Evolutionary conservation across 2,329 filamentous ascomycete species (phyloP).

Genomic region (Biscogniauxia marginata): DNA sequence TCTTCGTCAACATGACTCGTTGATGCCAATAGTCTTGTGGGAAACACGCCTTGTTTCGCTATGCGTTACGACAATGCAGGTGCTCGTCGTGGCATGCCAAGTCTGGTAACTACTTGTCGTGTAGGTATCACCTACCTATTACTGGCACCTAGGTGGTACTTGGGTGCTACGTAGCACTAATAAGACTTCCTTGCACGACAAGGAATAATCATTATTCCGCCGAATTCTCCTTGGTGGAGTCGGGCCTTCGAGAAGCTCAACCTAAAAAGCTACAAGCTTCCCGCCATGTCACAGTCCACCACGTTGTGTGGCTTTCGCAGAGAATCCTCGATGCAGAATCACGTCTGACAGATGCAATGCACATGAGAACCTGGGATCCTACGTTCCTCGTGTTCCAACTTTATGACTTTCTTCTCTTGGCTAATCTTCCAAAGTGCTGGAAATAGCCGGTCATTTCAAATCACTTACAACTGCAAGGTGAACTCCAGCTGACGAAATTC

Average conservation of each 20-base stretch:
- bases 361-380: neutral
- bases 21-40: too few species aligned
- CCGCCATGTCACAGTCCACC: too few species aligned
- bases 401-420: neutral
- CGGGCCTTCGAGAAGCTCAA: too few species aligned
- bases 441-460: neutral
- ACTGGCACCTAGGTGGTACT: neutral
- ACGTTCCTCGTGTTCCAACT: neutral
- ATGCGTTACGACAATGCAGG: too few species aligned
- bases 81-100: too few species aligned
- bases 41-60: too few species aligned
- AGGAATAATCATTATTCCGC: neutral
- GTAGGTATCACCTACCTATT: neutral
- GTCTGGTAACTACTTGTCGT: too few species aligned
- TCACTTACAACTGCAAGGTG: neutral
- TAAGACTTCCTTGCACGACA: neutral
- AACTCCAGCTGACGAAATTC: neutral
- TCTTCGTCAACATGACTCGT: too few species aligned
- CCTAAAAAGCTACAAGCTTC: too few species aligned
- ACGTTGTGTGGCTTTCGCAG: too few species aligned
- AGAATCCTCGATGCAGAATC: too few species aligned
- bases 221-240: neutral
- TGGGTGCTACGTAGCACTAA: neutral
- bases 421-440: neutral
- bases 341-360: neutral